Conservation (phyloP, 148 eudicot genomes). For the Nyssa sinensis region DNA sequence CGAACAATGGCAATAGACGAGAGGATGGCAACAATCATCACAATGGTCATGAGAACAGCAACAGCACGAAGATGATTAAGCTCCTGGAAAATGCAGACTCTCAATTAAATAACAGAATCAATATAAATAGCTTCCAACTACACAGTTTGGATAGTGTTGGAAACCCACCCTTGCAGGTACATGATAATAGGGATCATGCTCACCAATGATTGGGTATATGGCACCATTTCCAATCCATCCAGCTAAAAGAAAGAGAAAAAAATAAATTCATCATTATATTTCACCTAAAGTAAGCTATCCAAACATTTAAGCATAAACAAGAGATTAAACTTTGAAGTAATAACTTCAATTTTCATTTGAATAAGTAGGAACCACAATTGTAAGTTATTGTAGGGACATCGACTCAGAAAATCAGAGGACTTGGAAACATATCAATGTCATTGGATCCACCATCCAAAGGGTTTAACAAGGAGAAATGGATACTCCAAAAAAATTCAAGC, state of each 20-base stretch:
- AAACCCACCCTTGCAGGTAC: conserved; percentile 73
- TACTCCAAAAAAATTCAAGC: no score
- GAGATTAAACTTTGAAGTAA: neutral
- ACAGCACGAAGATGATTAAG: conserved; percentile 75
- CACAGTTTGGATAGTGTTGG: conserved; percentile 2
- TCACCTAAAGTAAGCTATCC: conserved; percentile 9
- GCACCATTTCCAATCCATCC: conserved; percentile 98
- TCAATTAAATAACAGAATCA: conserved; percentile 12
- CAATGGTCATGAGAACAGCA: conserved; percentile 71
- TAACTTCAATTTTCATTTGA: no score
- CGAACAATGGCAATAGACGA: conserved; percentile 88
- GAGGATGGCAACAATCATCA: conserved; percentile 70
- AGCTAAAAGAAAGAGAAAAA: conserved; percentile 42
- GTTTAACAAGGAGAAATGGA: no score
- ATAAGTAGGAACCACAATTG: no score
- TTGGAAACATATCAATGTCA: no score
- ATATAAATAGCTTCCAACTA: conserved; percentile 5
- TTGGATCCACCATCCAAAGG: neutral
- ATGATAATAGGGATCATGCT: conserved; percentile 83
- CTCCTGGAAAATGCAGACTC: conserved; percentile 52
- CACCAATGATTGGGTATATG: conserved; percentile 84
- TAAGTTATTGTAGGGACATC: no score
- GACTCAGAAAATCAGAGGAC: no score
- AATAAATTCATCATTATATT: neutral
- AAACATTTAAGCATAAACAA: neutral